phyloP scores from a whole-genome alignment of 768 basidiomycete genomes.

The Agaricus subrufescens region DNA sequence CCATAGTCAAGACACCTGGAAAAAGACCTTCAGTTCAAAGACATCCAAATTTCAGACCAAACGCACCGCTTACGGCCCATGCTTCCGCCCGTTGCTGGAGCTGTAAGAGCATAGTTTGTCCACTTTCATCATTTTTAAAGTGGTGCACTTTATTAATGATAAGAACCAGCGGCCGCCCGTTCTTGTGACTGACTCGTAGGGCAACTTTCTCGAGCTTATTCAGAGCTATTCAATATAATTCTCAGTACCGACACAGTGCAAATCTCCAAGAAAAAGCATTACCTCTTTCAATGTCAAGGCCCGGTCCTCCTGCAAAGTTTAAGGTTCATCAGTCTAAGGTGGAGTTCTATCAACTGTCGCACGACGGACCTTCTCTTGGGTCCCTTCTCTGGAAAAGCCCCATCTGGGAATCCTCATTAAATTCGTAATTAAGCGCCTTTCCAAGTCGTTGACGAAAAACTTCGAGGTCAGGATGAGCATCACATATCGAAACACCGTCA shows the following conservation, averaged over 20 bases:
- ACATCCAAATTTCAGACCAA: constrained; percentile 1
- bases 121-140: constrained; percentile 74
- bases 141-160: constrained; percentile 78
- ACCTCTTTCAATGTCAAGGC: constrained; percentile 81
- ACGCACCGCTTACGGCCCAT: constrained; percentile 76
- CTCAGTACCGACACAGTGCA: neutral
- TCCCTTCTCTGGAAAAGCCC: constrained; percentile 80
- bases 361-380: constrained; percentile 61
- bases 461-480: constrained; percentile 83
- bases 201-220: constrained; percentile 88
- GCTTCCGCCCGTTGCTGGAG: constrained; percentile 83
- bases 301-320: constrained; percentile 55
- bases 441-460: constrained; percentile 84
- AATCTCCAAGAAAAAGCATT: neutral
- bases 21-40: neutral
- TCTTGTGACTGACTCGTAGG: constrained; percentile 49
- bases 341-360: neutral
- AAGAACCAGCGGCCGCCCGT: constrained; percentile 68
- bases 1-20: constrained; percentile 69
- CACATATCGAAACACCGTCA: constrained; percentile 67
- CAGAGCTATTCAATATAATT: constrained; percentile 43
- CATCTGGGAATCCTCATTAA: constrained; percentile 76
- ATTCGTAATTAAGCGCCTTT: constrained; percentile 84
- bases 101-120: constrained; percentile 75
- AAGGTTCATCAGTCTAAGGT: neutral